Evolutionary conservation across 1,139 yeast species (phyloP), one percentile per base, ranked within the genome.

Genomic region (Magnusiomyces fungicola): DNA sequence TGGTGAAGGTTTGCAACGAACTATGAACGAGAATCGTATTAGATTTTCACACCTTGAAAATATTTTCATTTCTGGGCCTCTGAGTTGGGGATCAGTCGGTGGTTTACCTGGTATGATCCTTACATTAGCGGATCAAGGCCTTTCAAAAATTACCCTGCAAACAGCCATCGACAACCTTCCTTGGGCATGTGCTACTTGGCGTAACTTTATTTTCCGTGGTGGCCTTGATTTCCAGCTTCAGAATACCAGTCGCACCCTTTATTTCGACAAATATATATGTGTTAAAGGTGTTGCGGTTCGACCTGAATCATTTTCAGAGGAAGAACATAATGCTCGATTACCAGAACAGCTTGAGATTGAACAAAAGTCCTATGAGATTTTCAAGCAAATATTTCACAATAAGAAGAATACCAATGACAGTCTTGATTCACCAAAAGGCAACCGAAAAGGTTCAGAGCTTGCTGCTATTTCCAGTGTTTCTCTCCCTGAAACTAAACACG

Each of bases 81-180:
- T 85, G 14, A 69, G 73, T 47, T 90, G 97, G 97, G 66, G 75
- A 5, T 75, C 81, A 22, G 69, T 89, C 4, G 90, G 96, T 12
- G 98, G 98, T 0, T 67, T 92, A 12, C 97, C 97, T 0, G 98
- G 98, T 0, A 69, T 88, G 58, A 78, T 90, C 48, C 69, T 92
- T 50, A 88, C 97, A 0, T 72, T 85, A n/a, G 81, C 89, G 49
- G 97, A 88, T 58, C 84, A 87, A 54, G 90, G 90, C 1, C 75
- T 77, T 50, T 75, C 75, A 44, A 66, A 72, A 6, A 55, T 79
- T 27, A 63, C 63, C 6, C 55, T 83, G 1, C 69, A 66, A 50
- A 74, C 79, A 45, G 80, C 80, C 22, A 69, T 63, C 52, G 42
- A 64, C 69, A 42, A 58, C 80, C 54, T 58, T 24, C 27, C 71